Evolutionary conservation across 768 basidiomycete genomes (phyloP).

Genomic region (Rhodocollybia butyracea): DNA sequence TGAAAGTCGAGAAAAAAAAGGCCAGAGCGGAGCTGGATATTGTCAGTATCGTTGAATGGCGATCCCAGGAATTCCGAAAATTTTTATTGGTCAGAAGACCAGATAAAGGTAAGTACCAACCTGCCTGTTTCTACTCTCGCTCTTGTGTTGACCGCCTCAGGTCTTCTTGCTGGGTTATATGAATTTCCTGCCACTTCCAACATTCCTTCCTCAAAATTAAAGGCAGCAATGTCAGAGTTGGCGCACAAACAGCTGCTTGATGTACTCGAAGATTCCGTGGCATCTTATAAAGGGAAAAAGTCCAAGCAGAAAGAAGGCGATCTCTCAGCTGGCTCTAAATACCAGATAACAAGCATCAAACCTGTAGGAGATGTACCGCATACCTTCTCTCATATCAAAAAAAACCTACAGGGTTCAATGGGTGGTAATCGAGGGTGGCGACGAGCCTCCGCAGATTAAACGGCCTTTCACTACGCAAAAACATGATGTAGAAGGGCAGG

Average conservation of each 20-base stretch:
- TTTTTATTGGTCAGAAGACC: conserved; percentile 83
- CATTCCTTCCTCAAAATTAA: conserved; percentile 41
- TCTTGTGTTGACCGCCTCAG: conserved; percentile 34
- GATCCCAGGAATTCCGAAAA: conserved; percentile 40
- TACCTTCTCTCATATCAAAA: conserved; percentile 85
- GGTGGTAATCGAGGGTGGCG: conserved; percentile 62
- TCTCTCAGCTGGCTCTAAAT: background rate
- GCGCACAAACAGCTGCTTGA: conserved; percentile 34
- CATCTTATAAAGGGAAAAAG: conserved; percentile 2
- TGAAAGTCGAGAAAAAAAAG: conserved; percentile 81
- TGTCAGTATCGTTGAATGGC: conserved; percentile 87
- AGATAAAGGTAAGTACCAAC: conserved; percentile 65
- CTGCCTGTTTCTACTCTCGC: background rate
- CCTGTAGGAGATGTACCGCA: conserved; percentile 69
- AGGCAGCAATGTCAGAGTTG: conserved; percentile 27
- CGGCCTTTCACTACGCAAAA: conserved; percentile 1
- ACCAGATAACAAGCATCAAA: conserved; percentile 41
- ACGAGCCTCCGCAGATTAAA: conserved; percentile 33
- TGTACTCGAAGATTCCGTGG: conserved; percentile 32
- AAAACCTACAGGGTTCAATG: conserved; percentile 81
- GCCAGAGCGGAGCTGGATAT: conserved; percentile 81
- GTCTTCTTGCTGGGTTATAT: conserved; percentile 84
- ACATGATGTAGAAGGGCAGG: conserved; percentile 6
- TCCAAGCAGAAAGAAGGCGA: background rate
- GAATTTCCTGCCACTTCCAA: conserved; percentile 77